Evolutionary conservation across 192 early-diverging fungal species (phyloP).

Genomic region (Entomortierella lignicola): DNA sequence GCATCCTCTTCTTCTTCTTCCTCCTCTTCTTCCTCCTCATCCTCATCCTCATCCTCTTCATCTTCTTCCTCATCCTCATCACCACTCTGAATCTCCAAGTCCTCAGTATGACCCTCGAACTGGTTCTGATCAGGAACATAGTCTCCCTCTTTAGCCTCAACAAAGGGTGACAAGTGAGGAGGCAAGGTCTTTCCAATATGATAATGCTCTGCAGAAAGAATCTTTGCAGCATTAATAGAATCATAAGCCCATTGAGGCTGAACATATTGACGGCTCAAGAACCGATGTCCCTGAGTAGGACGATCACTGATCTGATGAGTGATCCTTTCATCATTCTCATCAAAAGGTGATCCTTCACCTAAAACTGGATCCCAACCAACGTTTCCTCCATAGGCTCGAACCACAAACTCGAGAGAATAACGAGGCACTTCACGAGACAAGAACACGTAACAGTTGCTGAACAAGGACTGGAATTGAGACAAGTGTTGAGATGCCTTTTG

Average conservation of each 20-base stretch:
- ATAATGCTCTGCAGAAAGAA: constrained; percentile 75
- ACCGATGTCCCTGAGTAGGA: constrained; percentile 72
- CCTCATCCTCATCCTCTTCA: constrained; percentile 36
- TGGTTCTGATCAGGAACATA: constrained; percentile 83
- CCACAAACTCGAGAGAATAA: constrained; percentile 91
- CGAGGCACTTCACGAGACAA: constrained; percentile 96
- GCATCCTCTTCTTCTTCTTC: constrained; percentile 39
- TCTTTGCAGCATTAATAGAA: constrained; percentile 85
- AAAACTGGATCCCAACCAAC: constrained; percentile 89
- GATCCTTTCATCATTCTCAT: constrained; percentile 84
- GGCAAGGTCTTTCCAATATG: constrained; percentile 85
- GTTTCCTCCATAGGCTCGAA: constrained; percentile 89
- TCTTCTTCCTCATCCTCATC: constrained; percentile 58
- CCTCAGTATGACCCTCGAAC: constrained; percentile 73
- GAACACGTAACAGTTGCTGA: constrained; percentile 81
- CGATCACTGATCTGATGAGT: constrained; percentile 93
- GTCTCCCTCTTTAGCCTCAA: constrained; percentile 84
- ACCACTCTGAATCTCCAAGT: constrained; percentile 68
- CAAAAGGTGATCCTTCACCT: constrained; percentile 82
- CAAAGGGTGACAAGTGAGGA: constrained; percentile 95
- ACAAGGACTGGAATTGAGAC: constrained; percentile 59
- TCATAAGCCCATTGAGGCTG: constrained; percentile 99
- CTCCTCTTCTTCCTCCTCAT: constrained; percentile 41
- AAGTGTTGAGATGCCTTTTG: constrained; percentile 61
- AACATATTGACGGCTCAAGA: constrained; percentile 79